These are phyloP conservation scores for Diplodia corticola DNA, from an alignment of 2,329 filamentous ascomycete genomes.

Conservation along the genomic window DNA sequence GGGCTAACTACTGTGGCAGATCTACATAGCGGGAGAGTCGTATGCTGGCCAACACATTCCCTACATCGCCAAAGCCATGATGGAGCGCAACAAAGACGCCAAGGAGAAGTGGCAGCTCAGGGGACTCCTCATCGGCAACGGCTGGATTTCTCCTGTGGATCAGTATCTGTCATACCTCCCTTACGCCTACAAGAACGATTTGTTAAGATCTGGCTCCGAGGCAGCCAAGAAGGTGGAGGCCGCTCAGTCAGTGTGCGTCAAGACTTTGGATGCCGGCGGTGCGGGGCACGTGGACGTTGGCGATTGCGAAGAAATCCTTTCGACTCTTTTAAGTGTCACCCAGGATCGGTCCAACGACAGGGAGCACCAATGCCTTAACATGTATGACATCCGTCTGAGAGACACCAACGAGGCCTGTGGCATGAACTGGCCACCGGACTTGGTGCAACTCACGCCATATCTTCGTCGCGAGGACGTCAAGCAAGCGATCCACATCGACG, in stretches of 20 bases:
- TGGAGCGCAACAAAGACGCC: conserved; percentile 75
- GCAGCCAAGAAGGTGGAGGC: conserved; percentile 65
- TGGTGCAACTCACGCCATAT: conserved; percentile 76
- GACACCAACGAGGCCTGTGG: conserved; percentile 78
- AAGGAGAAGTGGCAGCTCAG: conserved; percentile 71
- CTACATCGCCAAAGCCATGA: conserved; percentile 88
- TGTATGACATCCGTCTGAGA: conserved; percentile 91
- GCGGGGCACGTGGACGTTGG: conserved; percentile 65
- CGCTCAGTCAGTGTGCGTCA: conserved; percentile 67
- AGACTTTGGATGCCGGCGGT: conserved; percentile 59
- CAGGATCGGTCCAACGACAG: conserved; percentile 55
- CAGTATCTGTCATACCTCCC: conserved; percentile 88
- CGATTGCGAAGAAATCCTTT: conserved; percentile 76
- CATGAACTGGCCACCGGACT: conserved; percentile 96
- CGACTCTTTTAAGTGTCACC: conserved; percentile 68
- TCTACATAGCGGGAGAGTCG: conserved; percentile 94
- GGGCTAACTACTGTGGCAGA: conserved; percentile 49
- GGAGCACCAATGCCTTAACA: conserved; percentile 73
- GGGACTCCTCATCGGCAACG: conserved; percentile 92
- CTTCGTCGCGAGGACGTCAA: conserved; percentile 79
- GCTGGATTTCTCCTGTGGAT: conserved; percentile 88
- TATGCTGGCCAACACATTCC: conserved; percentile 97
- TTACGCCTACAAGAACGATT: conserved; percentile 73
- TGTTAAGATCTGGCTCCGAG: conserved; percentile 69
- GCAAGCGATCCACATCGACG: conserved; percentile 76